Conservation (phyloP, 257 asterid species). For the Solanum raphanifolium region DNA sequence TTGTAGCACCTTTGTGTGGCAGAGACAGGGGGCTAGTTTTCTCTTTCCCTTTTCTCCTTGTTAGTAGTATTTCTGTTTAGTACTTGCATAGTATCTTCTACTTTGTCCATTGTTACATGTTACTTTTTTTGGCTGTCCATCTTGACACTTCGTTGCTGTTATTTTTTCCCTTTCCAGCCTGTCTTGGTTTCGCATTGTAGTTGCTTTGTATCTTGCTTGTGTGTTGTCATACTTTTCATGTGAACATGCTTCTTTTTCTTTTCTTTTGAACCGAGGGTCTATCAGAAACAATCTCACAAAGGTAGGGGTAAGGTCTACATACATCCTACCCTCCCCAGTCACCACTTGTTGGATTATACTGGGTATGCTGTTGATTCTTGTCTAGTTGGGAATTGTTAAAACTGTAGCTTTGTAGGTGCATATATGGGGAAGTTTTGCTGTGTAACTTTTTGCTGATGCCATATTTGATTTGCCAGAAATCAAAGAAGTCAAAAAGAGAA, state of each 20-base stretch:
- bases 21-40: neutral
- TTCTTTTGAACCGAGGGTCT: neutral
- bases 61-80: neutral
- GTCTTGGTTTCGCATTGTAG: neutral
- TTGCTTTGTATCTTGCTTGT: neutral
- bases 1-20: neutral
- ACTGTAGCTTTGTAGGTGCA: neutral
- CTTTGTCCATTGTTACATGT: neutral
- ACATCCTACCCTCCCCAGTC: neutral
- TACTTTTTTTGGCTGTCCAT: neutral
- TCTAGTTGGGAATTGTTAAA: neutral
- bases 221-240: neutral
- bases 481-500: slow-evolving; percentile 75
- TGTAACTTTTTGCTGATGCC: slow-evolving; percentile 4
- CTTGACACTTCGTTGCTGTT: neutral
- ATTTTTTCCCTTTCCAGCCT: neutral
- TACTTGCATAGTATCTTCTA: neutral
- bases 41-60: neutral
- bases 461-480: slow-evolving; percentile 39
- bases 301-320: neutral
- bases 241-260: neutral
- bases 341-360: neutral
- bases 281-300: neutral
- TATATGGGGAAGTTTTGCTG: neutral
- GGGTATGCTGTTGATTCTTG: neutral